Evolutionary conservation across 306 rosid species (phyloP).

Genomic region (Glycyrrhiza uralensis): DNA sequence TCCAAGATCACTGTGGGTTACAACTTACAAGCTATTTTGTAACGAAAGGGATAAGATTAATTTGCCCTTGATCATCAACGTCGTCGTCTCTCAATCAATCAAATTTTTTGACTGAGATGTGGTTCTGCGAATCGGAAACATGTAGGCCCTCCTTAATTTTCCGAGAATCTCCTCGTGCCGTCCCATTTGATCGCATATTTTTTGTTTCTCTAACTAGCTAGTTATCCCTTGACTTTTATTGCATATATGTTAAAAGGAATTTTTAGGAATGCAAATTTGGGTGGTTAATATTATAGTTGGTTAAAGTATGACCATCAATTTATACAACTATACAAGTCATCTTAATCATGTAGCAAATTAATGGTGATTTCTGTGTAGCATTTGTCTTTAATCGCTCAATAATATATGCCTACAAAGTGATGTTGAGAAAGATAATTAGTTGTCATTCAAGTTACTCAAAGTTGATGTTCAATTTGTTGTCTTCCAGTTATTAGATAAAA

Average conservation of each 20-base stretch:
- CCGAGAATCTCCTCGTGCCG: slow-evolving; percentile 1
- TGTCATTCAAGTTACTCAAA: slow-evolving; percentile 18
- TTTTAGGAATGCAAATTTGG: not conserved
- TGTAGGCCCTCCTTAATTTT: slow-evolving; percentile 45
- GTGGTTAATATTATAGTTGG: not conserved
- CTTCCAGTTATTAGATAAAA: slow-evolving; percentile 28
- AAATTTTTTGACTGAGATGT: slow-evolving; percentile 40
- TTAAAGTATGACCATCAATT: slow-evolving; percentile 7
- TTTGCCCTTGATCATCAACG: slow-evolving; percentile 31
- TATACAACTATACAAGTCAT: too few relatives aligned
- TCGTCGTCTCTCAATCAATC: slow-evolving; percentile 31
- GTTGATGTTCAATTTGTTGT: slow-evolving; percentile 37
- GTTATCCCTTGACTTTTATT: not conserved
- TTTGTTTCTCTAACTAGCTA: slow-evolving; percentile 12
- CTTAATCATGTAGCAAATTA: not conserved
- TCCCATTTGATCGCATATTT: slow-evolving; percentile 18
- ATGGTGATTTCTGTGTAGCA: not conserved
- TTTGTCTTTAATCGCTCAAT: slow-evolving; percentile 21
- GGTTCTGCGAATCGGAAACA: slow-evolving; percentile 52
- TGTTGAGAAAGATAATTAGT: not conserved
- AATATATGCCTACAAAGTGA: slow-evolving; percentile 3
- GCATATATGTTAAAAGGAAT: too few relatives aligned
- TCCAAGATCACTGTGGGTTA: too few relatives aligned
- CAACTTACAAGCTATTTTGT: slow-evolving; percentile 22
- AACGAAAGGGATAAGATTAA: slow-evolving; percentile 49